Evolutionary conservation across 345 rosid genomes (phyloP).

Genomic region (Arabidopsis arenosa): DNA sequence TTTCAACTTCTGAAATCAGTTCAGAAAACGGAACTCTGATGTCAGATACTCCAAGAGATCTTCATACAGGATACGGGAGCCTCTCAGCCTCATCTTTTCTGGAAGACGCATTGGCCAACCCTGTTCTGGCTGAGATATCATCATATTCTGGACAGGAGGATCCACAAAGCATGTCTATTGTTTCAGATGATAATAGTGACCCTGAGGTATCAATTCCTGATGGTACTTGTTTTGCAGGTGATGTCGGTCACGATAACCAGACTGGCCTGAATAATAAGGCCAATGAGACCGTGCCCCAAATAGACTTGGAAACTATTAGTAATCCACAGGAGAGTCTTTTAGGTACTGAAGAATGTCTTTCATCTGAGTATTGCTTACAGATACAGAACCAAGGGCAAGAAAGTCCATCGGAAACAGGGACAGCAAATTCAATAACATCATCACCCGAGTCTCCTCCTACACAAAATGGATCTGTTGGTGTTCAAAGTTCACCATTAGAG

Average conservation of each 20-base stretch:
- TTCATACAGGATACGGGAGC: conserved; percentile 7
- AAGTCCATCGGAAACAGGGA: background rate
- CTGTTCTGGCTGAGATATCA: conserved; percentile 12
- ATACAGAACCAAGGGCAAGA: conserved; percentile 16
- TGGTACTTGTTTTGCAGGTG: conserved; percentile 9
- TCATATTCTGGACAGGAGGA: conserved; percentile 23
- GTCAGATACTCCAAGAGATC: conserved; percentile 27
- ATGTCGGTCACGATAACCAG: background rate
- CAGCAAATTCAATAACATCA: conserved; percentile 11
- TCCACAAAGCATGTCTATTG: conserved; percentile 23
- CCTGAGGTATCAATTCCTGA: conserved; percentile 14
- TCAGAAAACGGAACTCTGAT: conserved; percentile 9
- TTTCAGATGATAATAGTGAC: conserved; percentile 14
- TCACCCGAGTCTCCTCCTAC: conserved; percentile 18
- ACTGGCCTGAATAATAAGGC: background rate
- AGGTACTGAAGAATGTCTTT: conserved; percentile 12
- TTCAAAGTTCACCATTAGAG: conserved; percentile 4
- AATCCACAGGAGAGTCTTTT: background rate
- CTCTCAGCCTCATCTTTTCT: conserved; percentile 5
- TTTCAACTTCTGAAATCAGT: conserved; percentile 17
- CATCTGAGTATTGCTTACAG: background rate
- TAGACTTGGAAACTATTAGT: background rate
- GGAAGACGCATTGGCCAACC: conserved; percentile 12
- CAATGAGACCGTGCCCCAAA: background rate
- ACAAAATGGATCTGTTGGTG: conserved; percentile 4